These are phyloP conservation scores for Gryganskiella cystojenkinii DNA, from an alignment of 192 early-diverging fungal species.

Conservation along the genomic window DNA sequence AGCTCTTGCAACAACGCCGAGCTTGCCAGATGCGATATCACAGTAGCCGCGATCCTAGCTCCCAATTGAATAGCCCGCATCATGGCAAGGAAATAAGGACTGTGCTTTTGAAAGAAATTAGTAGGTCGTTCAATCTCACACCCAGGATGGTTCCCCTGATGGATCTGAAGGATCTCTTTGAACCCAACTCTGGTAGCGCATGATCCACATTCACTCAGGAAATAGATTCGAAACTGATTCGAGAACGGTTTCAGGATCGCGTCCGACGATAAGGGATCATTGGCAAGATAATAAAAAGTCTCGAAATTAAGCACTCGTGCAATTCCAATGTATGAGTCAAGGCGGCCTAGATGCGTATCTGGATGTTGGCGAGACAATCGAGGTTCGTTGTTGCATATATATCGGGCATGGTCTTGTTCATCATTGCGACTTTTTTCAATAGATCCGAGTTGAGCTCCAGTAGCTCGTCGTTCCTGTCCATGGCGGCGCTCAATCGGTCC, in stretches of 20 bases:
- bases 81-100: not conserved
- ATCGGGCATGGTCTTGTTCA: not conserved
- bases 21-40: too few relatives aligned
- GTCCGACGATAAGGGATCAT: not conserved
- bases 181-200: not conserved
- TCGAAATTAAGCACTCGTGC: constrained; percentile 20
- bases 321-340: constrained; percentile 23
- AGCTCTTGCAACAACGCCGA: too few relatives aligned
- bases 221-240: constrained; percentile 5
- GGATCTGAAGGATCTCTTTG: constrained; percentile 1
- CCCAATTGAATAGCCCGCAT: too few relatives aligned
- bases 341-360: not conserved
- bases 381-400: not conserved
- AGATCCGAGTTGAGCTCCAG: too few relatives aligned
- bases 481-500: not conserved
- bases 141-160: constrained; percentile 19
- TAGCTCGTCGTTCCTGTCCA: not conserved
- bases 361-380: constrained; percentile 15
- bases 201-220: constrained; percentile 15
- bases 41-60: too few relatives aligned
- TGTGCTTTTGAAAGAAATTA: constrained; percentile 24
- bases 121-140: constrained; percentile 2
- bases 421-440: not conserved
- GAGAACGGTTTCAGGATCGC: not conserved
- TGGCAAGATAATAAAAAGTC: constrained; percentile 31